Percentiles rank a stretch among this genome's conserved stretches.
These are phyloP conservation scores for Dioszegia hungarica DNA, from an alignment of 768 basidiomycete species.

Conservation along the genomic window DNA sequence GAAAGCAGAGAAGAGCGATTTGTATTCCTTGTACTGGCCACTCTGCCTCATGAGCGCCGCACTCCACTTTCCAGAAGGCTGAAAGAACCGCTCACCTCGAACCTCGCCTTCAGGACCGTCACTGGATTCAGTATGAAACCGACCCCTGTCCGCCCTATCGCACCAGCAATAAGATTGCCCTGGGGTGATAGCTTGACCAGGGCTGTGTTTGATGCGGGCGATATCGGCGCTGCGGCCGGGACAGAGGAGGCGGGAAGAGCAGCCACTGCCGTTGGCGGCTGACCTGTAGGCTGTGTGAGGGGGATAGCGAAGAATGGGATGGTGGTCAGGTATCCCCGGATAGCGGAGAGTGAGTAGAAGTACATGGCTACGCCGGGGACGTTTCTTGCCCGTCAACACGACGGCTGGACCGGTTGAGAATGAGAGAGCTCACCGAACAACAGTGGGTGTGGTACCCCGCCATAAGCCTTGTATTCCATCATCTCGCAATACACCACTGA, in stretches of 20 bases:
- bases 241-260: constrained; percentile 7
- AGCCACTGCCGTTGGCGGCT: neutral
- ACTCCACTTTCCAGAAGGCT: constrained; percentile 44
- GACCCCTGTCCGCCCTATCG: constrained; percentile 69
- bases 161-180: constrained; percentile 83
- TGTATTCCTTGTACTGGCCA: constrained; percentile 39
- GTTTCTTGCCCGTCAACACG: constrained; percentile 57
- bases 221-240: no score
- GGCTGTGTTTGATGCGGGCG: constrained; percentile 20
- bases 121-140: constrained; percentile 85
- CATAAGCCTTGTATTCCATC: constrained; percentile 72
- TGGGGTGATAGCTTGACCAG: constrained; percentile 57
- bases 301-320: constrained; percentile 63
- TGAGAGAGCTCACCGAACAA: constrained; percentile 56
- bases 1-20: constrained; percentile 38
- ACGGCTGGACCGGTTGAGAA: neutral
- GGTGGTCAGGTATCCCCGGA: constrained; percentile 69
- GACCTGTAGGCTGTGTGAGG: neutral
- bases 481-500: constrained; percentile 56
- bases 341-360: constrained; percentile 76
- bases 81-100: constrained; percentile 60
- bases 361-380: constrained; percentile 90
- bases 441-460: constrained; percentile 79
- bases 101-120: constrained; percentile 84
- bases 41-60: constrained; percentile 20